Percentiles rank a stretch among this genome's conserved stretches.
These are phyloP conservation scores for Farysia itapuensis DNA, from an alignment of 1,284 basidiomycete genomes.

Conservation along the genomic window DNA sequence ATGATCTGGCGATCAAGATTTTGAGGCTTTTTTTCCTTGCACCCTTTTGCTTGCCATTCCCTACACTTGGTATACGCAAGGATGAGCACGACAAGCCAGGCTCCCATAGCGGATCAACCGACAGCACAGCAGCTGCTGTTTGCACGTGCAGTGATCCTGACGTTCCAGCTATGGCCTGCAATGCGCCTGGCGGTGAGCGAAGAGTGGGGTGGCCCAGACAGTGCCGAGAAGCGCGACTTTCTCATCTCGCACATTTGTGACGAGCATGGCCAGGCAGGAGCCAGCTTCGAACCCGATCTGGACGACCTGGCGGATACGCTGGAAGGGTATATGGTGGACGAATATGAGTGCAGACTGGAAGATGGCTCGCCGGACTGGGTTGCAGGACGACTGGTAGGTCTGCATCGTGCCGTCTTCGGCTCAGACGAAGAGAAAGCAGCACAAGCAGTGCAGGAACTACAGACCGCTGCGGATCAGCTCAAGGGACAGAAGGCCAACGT, in stretches of 20 bases:
- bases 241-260: slow-evolving; percentile 54
- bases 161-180: slow-evolving; percentile 55
- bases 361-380: slow-evolving; percentile 48
- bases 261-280: slow-evolving; percentile 37
- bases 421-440: slow-evolving; percentile 23
- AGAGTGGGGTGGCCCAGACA: slow-evolving; percentile 54
- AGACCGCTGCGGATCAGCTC: slow-evolving; percentile 32
- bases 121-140: slow-evolving; percentile 51
- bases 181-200: slow-evolving; percentile 54
- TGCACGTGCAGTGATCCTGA: slow-evolving; percentile 49
- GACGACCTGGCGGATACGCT: slow-evolving; percentile 54
- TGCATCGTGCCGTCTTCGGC: slow-evolving; percentile 45
- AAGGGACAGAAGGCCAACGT: slow-evolving; percentile 33
- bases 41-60: too few relatives aligned
- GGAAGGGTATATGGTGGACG: slow-evolving; percentile 51
- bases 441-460: slow-evolving; percentile 33
- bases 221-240: slow-evolving; percentile 49
- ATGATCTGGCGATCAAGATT: too few relatives aligned
- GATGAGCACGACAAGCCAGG: slow-evolving; percentile 10
- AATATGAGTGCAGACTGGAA: slow-evolving; percentile 53
- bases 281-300: slow-evolving; percentile 39
- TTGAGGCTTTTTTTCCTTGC: too few relatives aligned
- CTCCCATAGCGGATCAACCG: slow-evolving; percentile 12
- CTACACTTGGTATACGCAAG: too few relatives aligned
- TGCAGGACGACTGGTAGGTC: slow-evolving; percentile 40